Evolutionary conservation across 2,329 filamentous ascomycete genomes (phyloP), one percentile per base, ranked within the genome.

Genomic region (Colletotrichum cuscutae): DNA sequence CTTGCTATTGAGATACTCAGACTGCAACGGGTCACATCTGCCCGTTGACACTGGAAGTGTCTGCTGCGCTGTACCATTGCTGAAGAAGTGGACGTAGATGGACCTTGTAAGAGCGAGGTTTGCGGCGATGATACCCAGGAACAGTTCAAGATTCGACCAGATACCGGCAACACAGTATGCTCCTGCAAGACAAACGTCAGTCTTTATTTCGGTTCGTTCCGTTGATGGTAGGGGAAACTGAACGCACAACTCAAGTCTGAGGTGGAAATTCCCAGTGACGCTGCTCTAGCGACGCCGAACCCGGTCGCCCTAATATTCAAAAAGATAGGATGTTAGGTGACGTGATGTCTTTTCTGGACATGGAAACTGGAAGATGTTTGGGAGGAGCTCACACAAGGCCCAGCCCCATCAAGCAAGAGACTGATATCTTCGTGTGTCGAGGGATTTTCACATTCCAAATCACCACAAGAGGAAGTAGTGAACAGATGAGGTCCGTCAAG

Each of bases 131-230:
- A 84, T 82, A 53, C 82, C 82, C 0, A 84, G 76, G 30, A 78
- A 80, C 0, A 80, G 78, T 71, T 84, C 82, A 57, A 83, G 74
- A 15, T 83, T 78, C 9, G 79, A 82, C 82, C 81, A 84, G 56
- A 83, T 82, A 26, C 80, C 82, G 2, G 80, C 77, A 13, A 80
- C 79, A 54, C 76, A 78, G 59, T 79, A 82, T 1, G 76, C 75
- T 77, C 77, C 80, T 82, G 28, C 24, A 26, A 5, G 4, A 32
- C 9, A 57, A 11, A 11, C n/a, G 9, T 22, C 15, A 19, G 28
- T 6, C 13, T n/a, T 12, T 9, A 12, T 11, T 35, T 35, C 11
- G 1, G 9, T 19, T 12, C 26, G 11, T 28, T 12, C 9, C 49
- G 5, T 3, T 22, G 28, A 22, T 22, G 60, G 11, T 26, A 19